A percentile compares a stretch with the other conserved stretches of the same genome.
These are phyloP conservation scores for Panicum virgatum DNA, from an alignment of 202 grass and related monocot genomes.

Conservation along the genomic window DNA sequence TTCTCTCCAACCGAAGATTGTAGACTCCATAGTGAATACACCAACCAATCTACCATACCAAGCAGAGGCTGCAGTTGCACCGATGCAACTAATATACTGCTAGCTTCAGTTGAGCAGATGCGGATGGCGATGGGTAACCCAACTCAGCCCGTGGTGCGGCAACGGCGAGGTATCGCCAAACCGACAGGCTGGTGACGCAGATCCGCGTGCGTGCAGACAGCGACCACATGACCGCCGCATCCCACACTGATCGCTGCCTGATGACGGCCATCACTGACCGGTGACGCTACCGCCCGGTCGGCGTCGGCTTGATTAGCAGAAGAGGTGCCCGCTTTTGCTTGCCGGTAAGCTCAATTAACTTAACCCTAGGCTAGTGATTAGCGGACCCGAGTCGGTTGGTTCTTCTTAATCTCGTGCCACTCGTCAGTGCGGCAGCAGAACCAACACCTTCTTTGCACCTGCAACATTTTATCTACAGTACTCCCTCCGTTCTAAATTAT, in stretches of 20 bases:
- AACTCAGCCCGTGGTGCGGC: background rate
- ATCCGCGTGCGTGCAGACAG: slow-evolving; percentile 10
- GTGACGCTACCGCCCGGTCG: no score
- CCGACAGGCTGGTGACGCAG: slow-evolving; percentile 21
- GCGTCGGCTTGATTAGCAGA: background rate
- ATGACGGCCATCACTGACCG: background rate
- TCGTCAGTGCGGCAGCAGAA: background rate
- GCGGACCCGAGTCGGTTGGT: background rate
- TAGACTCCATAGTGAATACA: background rate
- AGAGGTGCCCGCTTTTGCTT: background rate
- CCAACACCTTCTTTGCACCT: background rate
- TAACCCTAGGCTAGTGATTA: background rate
- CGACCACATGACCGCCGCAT: slow-evolving; percentile 23
- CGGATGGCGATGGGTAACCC: background rate
- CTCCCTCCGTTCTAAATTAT: no score
- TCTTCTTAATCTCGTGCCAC: background rate
- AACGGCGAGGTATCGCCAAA: background rate
- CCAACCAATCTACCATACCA: background rate
- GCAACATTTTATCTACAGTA: no score
- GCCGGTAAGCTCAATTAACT: background rate
- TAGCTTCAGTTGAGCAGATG: background rate
- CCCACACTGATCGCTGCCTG: background rate
- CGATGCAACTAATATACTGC: background rate
- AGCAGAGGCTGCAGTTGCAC: background rate
- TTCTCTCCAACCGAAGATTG: no score